Evolutionary conservation across 2,329 filamentous ascomycete genomes (phyloP).

Genomic region (Cladosporium sp.): DNA sequence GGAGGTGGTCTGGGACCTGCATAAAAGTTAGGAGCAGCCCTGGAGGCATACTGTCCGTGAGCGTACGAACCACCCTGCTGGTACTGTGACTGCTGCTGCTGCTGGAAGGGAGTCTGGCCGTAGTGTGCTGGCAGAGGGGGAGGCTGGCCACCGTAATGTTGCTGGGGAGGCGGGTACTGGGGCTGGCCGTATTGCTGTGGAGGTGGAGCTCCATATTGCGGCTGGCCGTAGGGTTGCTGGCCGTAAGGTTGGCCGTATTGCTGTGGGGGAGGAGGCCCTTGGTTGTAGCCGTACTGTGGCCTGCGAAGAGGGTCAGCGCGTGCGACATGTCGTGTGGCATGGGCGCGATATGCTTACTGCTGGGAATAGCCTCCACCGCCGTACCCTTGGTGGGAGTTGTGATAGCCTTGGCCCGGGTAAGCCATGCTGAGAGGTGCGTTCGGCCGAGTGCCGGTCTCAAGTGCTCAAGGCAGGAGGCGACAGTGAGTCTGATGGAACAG

Average conservation of each 20-base stretch:
- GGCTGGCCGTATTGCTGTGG: constrained; percentile 32
- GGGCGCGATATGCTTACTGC: constrained; percentile 16
- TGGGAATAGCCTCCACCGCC: constrained; percentile 22
- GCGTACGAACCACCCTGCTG: constrained; percentile 3
- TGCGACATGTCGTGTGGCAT: background rate
- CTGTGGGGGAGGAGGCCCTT: constrained; percentile 15
- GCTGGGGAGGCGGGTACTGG: constrained; percentile 40
- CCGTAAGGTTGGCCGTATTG: constrained; percentile 22
- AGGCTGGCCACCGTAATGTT: constrained; percentile 36
- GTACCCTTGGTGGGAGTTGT: constrained; percentile 22
- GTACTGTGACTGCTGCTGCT: constrained; percentile 15
- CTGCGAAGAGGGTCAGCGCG: background rate
- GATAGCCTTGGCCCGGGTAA: constrained; percentile 29
- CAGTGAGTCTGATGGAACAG: constrained; percentile 5
- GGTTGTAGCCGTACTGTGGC: constrained; percentile 22
- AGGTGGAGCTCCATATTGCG: constrained; percentile 28
- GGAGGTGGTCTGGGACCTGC: constrained; percentile 26
- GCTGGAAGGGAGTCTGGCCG: constrained; percentile 32
- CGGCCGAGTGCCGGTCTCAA: background rate
- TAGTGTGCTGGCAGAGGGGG: constrained; percentile 40
- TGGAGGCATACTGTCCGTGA: constrained; percentile 50
- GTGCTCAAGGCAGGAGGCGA: background rate
- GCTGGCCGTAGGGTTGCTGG: constrained; percentile 9
- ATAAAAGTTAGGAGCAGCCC: constrained; percentile 47
- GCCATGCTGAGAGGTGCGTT: constrained; percentile 6